Evolutionary conservation across 2,329 filamentous ascomycete species (phyloP).

Genomic region (Fusarium subglutinans): DNA sequence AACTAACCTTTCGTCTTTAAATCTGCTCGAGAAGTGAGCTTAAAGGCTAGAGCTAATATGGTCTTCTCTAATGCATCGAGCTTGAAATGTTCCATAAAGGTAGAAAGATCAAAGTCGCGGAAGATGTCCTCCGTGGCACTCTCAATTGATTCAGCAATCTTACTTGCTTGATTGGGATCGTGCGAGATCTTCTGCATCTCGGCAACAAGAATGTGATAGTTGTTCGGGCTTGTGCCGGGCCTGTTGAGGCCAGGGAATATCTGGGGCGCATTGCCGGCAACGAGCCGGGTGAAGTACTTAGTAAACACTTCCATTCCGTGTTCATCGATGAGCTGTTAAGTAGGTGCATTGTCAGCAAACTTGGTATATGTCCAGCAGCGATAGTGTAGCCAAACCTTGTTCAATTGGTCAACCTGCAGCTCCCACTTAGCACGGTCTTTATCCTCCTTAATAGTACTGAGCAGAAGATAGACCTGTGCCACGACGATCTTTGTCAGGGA

Average conservation of each 20-base stretch:
- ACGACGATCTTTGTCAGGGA: constrained; percentile 92
- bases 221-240: constrained; percentile 78
- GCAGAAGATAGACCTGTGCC: constrained; percentile 91
- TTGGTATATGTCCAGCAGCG: not conserved
- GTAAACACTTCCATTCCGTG: constrained; percentile 99
- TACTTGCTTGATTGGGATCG: constrained; percentile 83
- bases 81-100: constrained; percentile 96
- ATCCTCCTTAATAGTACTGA: constrained; percentile 95
- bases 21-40: constrained; percentile 80
- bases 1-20: constrained; percentile 85
- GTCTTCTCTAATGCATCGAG: constrained; percentile 89
- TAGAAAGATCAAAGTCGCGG: constrained; percentile 94
- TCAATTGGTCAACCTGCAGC: constrained; percentile 87
- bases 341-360: constrained; percentile 30
- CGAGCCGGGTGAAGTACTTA: constrained; percentile 92
- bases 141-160: constrained; percentile 94
- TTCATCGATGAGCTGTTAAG: constrained; percentile 83
- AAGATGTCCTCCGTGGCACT: constrained; percentile 91
- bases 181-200: constrained; percentile 89
- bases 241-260: constrained; percentile 86
- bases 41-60: constrained; percentile 88
- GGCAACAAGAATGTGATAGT: constrained; percentile 81
- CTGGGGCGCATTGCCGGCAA: constrained; percentile 88
- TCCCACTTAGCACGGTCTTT: constrained; percentile 93
- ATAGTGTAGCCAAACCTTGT: constrained; percentile 70